A percentile compares a stretch with the other conserved stretches of the same genome.
phyloP scores from a whole-genome alignment of 75 land plant species.

The Adiantum capillusveneris region DNA sequence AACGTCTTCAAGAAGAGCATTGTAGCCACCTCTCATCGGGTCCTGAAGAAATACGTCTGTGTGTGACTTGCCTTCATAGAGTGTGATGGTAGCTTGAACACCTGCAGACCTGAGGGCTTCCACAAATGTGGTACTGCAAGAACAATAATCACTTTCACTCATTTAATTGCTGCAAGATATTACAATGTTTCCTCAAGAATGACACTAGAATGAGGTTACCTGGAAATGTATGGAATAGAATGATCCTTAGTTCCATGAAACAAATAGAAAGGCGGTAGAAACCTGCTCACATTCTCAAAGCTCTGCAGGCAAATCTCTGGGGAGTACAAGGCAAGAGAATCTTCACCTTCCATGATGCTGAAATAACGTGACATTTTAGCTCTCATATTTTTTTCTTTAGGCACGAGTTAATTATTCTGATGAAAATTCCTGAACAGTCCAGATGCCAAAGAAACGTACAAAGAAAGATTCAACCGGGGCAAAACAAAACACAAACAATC shows the following conservation, averaged over 20 bases:
- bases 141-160: not conserved
- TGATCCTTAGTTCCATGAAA: constrained; percentile 30
- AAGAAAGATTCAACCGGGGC: too few relatives aligned
- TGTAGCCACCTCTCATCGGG: constrained; percentile 89
- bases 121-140: constrained; percentile 66
- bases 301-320: constrained; percentile 16
- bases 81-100: constrained; percentile 31
- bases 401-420: too few relatives aligned
- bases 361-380: constrained; percentile 1
- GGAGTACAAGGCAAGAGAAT: constrained; percentile 19
- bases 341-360: constrained; percentile 41
- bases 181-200: not conserved
- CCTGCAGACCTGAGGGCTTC: constrained; percentile 57
- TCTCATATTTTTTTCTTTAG: too few relatives aligned
- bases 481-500: too few relatives aligned
- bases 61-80: constrained; percentile 82
- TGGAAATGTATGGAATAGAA: constrained; percentile 28
- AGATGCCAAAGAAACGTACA: too few relatives aligned
- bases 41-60: constrained; percentile 97
- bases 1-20: constrained; percentile 65
- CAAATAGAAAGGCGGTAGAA: constrained; percentile 30
- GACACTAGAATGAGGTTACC: constrained; percentile 9
- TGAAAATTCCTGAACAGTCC: too few relatives aligned
- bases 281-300: constrained; percentile 11
- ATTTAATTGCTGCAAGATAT: not conserved